Conservation (phyloP, 2,329 filamentous ascomycete species). For the Botrytis deweyae region DNA sequence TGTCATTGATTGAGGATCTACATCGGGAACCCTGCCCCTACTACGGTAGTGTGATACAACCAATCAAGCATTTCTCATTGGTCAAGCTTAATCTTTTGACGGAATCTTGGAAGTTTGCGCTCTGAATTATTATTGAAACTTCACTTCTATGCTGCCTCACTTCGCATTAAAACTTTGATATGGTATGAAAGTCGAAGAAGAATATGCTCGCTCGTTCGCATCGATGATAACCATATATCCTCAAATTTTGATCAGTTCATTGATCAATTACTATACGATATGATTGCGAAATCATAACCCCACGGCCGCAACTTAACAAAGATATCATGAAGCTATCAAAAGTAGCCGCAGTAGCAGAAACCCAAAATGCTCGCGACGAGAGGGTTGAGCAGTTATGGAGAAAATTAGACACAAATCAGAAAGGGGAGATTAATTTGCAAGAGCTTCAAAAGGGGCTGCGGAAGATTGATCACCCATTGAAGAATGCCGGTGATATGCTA, state of each 20-base stretch:
- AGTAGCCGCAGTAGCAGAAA: conserved; percentile 73
- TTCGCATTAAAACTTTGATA: conserved; percentile 3
- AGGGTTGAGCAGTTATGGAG: conserved; percentile 83
- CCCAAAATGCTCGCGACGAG: conserved; percentile 74
- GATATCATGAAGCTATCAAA: conserved; percentile 45
- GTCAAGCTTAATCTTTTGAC: conserved; percentile 17
- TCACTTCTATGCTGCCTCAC: conserved; percentile 2
- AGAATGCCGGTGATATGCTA: conserved; percentile 87
- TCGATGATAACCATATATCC: conserved; percentile 29
- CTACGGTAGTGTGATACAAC: conserved; percentile 16
- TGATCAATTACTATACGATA: conserved; percentile 25
- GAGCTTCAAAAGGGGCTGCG: conserved; percentile 80
- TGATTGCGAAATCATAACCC: conserved; percentile 32
- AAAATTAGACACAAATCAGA: conserved; percentile 72
- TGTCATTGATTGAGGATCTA: neutral
- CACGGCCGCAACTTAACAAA: conserved; percentile 19
- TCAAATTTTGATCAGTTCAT: conserved; percentile 22
- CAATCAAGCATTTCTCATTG: conserved; percentile 22
- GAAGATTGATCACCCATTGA: conserved; percentile 89
- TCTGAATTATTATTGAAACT: conserved; percentile 13
- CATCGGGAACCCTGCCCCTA: neutral
- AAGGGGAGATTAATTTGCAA: conserved; percentile 79
- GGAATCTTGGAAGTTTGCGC: conserved; percentile 16
- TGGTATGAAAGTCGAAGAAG: conserved; percentile 10
- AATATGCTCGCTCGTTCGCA: conserved; percentile 16